phyloP scores from a whole-genome alignment of 106 monocot species.

The Vanilla planifolia region DNA sequence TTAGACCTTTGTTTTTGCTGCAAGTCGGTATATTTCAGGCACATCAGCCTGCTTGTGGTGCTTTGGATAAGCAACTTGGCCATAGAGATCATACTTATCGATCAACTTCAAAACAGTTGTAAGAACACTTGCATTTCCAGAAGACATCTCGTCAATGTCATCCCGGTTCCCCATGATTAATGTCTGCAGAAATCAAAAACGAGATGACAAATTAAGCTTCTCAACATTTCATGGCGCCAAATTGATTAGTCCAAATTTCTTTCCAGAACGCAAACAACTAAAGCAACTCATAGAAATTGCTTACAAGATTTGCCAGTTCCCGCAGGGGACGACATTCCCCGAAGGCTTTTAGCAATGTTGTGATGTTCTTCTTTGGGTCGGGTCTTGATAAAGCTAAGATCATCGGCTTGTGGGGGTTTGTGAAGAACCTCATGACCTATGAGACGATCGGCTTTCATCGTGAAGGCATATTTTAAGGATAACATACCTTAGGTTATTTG shows the following conservation, averaged over 20 bases:
- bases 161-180: slow-evolving; percentile 98
- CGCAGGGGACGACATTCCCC: slow-evolving; percentile 84
- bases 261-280: neutral
- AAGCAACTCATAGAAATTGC: slow-evolving; percentile 5
- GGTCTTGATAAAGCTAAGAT: slow-evolving; percentile 87
- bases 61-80: slow-evolving; percentile 79
- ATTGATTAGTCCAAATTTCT: neutral
- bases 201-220: neutral
- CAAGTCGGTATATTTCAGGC: slow-evolving; percentile 88
- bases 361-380: slow-evolving; percentile 96
- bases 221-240: neutral
- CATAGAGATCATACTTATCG: slow-evolving; percentile 95
- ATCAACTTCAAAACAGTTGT: slow-evolving; percentile 85
- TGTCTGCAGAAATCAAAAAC: slow-evolving; percentile 46
- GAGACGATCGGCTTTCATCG: neutral
- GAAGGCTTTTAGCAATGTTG: slow-evolving; percentile 91
- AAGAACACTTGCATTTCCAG: slow-evolving; percentile 75
- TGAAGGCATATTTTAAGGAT: neutral
- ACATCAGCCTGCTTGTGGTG: slow-evolving; percentile 92
- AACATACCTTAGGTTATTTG: neutral
- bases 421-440: slow-evolving; percentile 80
- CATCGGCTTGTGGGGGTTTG: slow-evolving; percentile 98
- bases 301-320: slow-evolving; percentile 94
- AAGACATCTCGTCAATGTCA: slow-evolving; percentile 86
- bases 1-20: slow-evolving; percentile 79